Percentiles rank a stretch among this genome's conserved stretches.
phyloP scores from a whole-genome alignment of 2,329 filamentous ascomycete genomes.

The Venturia oleaginea region DNA sequence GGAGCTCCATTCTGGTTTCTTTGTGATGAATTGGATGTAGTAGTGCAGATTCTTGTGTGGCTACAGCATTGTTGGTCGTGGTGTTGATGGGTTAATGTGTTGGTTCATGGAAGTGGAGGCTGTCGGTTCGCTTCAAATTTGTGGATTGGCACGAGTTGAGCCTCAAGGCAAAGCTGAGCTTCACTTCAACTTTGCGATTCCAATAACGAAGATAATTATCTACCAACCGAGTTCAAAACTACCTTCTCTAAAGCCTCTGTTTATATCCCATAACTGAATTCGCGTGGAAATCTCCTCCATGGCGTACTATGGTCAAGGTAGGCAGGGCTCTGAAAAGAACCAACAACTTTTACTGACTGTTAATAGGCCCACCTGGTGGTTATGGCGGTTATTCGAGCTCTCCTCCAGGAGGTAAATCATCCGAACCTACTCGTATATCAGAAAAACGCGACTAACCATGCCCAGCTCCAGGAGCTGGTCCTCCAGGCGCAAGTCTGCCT shows the following conservation, averaged over 20 bases:
- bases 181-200: background rate
- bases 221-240: background rate
- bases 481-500: slow-evolving; percentile 70
- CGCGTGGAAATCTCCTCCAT: background rate
- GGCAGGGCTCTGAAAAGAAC: background rate
- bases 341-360: background rate
- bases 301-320: background rate
- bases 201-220: too few species aligned
- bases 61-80: background rate
- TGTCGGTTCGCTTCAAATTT: background rate
- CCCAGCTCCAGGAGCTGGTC: slow-evolving; percentile 65
- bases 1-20: slow-evolving; percentile 22
- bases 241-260: background rate
- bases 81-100: background rate
- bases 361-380: slow-evolving; percentile 1
- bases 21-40: background rate
- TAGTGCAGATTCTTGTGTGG: background rate
- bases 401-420: background rate
- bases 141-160: background rate
- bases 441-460: background rate
- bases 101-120: too few species aligned
- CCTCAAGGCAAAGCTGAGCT: background rate
- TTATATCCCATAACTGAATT: background rate
- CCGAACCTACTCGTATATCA: background rate
- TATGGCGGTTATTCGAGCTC: slow-evolving; percentile 4